Evolutionary conservation across 1,284 basidiomycete species (phyloP).

Genomic region (Tetrapyrgos nigripes): DNA sequence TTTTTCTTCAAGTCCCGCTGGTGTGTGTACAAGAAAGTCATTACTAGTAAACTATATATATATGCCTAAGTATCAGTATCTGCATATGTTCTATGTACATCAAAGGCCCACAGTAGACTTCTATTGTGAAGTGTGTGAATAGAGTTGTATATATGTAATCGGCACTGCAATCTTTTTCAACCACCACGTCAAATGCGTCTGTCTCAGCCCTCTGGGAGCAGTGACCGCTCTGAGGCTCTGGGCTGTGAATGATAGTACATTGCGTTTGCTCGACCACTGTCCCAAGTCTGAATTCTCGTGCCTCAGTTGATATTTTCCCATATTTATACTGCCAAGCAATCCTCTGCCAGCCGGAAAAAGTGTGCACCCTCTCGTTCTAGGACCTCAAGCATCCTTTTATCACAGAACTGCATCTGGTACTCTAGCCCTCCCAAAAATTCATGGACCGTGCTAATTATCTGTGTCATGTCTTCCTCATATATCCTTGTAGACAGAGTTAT

Average conservation of each 20-base stretch:
- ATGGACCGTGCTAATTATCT: background rate
- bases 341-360: conserved; percentile 33
- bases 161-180: too few relatives aligned
- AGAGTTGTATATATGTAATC: too few relatives aligned
- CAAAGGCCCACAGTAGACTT: too few relatives aligned
- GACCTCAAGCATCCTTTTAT: conserved; percentile 36
- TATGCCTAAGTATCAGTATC: too few relatives aligned
- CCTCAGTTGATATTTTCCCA: background rate
- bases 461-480: background rate
- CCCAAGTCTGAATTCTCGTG: background rate
- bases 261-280: background rate
- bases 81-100: too few relatives aligned
- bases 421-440: conserved; percentile 10
- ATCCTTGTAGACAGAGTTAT: background rate
- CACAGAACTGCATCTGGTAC: conserved; percentile 40
- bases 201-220: too few relatives aligned
- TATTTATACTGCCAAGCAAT: conserved; percentile 3
- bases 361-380: conserved; percentile 36
- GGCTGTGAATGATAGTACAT: background rate
- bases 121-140: too few relatives aligned
- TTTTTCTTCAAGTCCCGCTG: too few relatives aligned
- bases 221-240: background rate
- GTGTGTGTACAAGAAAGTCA: too few relatives aligned
- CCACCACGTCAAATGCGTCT: too few relatives aligned
- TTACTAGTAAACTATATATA: too few relatives aligned